These are phyloP conservation scores for Cryptococcus sp. DNA, from an alignment of 1,284 basidiomycete species.

Conservation along the genomic window DNA sequence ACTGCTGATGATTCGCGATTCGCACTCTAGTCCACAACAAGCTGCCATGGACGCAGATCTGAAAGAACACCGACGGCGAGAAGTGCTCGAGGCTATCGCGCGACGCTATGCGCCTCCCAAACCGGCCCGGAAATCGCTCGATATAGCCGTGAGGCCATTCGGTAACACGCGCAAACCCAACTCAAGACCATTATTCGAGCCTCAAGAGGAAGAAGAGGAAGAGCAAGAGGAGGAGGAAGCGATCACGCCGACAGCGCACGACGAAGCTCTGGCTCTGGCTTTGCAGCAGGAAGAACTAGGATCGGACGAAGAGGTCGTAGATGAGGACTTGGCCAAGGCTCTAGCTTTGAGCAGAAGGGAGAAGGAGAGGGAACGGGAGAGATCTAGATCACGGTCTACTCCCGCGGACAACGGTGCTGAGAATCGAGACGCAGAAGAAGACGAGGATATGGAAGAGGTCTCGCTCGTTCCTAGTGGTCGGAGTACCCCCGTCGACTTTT, in stretches of 20 bases:
- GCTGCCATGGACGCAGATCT: constrained; percentile 64
- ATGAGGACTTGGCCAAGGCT: constrained; percentile 40
- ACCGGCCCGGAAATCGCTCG: constrained; percentile 34
- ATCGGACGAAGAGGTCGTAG: constrained; percentile 45
- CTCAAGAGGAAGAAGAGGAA: constrained; percentile 57
- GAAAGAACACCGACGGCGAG: constrained; percentile 65
- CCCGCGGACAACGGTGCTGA: constrained; percentile 18
- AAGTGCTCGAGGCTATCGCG: constrained; percentile 67
- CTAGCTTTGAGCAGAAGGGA: constrained; percentile 36
- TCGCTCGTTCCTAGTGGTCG: constrained; percentile 10
- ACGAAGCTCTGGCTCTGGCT: constrained; percentile 49
- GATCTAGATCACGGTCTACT: constrained; percentile 22
- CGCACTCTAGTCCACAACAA: constrained; percentile 9
- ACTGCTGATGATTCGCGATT: background rate
- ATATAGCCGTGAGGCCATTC: constrained; percentile 40
- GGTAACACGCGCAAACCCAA: constrained; percentile 31
- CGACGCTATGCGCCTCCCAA: constrained; percentile 61
- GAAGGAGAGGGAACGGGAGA: constrained; percentile 15
- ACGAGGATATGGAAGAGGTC: constrained; percentile 36
- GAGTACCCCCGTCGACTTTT: constrained; percentile 10
- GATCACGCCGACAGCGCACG: constrained; percentile 42
- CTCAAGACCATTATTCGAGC: constrained; percentile 61
- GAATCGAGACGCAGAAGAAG: constrained; percentile 19
- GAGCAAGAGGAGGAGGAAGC: constrained; percentile 51
- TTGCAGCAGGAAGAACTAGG: constrained; percentile 52